These are phyloP conservation scores for Tylopilus sp. DNA, from an alignment of 1,284 basidiomycete species.

Conservation along the genomic window DNA sequence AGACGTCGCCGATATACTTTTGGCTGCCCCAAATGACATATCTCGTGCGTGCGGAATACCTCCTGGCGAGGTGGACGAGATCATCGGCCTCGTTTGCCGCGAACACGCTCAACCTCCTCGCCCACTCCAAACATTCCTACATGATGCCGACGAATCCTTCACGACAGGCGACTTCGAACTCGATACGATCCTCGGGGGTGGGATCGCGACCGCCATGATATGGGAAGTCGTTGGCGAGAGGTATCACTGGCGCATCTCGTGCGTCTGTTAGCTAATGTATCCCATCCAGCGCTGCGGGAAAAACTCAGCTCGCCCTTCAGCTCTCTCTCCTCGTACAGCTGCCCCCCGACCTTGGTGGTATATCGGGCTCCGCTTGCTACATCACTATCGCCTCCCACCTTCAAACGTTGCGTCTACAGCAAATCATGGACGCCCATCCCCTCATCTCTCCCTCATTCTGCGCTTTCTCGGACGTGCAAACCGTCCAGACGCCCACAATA, in stretches of 20 bases:
- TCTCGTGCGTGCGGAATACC: conserved; percentile 52
- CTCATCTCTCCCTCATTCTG: conserved; percentile 44
- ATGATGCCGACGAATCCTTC: conserved; percentile 42
- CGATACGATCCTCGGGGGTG: conserved; percentile 69
- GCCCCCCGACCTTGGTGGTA: conserved; percentile 47
- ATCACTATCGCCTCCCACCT: conserved; percentile 72
- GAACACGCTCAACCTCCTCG: conserved; percentile 35
- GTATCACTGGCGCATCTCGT: conserved; percentile 37
- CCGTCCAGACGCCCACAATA: conserved; percentile 54
- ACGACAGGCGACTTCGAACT: conserved; percentile 69
- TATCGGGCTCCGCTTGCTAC: conserved; percentile 65
- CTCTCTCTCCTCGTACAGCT: conserved; percentile 75
- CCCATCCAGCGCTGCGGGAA: conserved; percentile 71
- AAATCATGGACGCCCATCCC: conserved; percentile 53
- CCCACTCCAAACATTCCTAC: conserved; percentile 37
- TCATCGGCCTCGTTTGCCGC: conserved; percentile 47
- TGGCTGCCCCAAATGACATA: conserved; percentile 47
- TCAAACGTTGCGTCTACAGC: conserved; percentile 60
- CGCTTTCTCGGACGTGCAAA: conserved; percentile 66
- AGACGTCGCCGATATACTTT: conserved; percentile 48
- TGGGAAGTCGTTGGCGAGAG: conserved; percentile 89
- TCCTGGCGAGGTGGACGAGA: conserved; percentile 43
- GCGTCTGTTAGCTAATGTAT: conserved; percentile 4
- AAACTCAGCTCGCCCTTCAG: conserved; percentile 82
- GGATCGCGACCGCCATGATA: conserved; percentile 69